Evolutionary conservation across 2,329 filamentous ascomycete genomes (phyloP).

Genomic region (Arthrocladium fulminans): DNA sequence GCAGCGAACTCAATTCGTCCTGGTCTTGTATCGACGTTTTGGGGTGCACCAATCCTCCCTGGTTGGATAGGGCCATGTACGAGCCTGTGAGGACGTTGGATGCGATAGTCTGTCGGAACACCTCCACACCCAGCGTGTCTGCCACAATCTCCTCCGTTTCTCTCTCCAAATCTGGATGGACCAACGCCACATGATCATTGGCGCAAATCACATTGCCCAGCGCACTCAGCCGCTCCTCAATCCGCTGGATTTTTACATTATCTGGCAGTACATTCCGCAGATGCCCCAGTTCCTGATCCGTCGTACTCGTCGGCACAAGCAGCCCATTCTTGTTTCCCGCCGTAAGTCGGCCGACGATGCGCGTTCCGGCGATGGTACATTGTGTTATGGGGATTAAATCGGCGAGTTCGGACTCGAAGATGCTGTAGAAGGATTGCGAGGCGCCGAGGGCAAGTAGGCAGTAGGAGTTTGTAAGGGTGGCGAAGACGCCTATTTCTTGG

Average conservation of each 20-base stretch:
- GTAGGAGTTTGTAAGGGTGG: slow-evolving; percentile 95
- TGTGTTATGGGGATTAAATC: slow-evolving; percentile 96
- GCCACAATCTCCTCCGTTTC: slow-evolving; percentile 99
- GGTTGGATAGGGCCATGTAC: slow-evolving; percentile 94
- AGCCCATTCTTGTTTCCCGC: slow-evolving; percentile 95
- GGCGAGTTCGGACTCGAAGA: slow-evolving; percentile 96
- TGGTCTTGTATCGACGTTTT: slow-evolving; percentile 97
- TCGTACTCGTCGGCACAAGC: slow-evolving; percentile 88
- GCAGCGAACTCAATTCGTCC: slow-evolving; percentile 85
- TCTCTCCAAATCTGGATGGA: slow-evolving; percentile 92
- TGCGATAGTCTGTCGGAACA: slow-evolving; percentile 74
- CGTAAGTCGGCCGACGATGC: slow-evolving; percentile 91
- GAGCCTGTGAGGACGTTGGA: slow-evolving; percentile 94
- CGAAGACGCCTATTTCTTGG: slow-evolving; percentile 77
- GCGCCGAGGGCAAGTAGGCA: slow-evolving; percentile 88
- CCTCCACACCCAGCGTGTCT: slow-evolving; percentile 64
- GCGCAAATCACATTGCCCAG: slow-evolving; percentile 94
- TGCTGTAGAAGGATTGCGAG: slow-evolving; percentile 98
- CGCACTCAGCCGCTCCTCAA: slow-evolving; percentile 92
- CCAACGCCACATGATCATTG: slow-evolving; percentile 93
- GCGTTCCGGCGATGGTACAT: slow-evolving; percentile 90
- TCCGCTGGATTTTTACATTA: slow-evolving; percentile 84
- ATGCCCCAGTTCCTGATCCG: slow-evolving; percentile 96
- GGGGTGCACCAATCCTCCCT: slow-evolving; percentile 92
- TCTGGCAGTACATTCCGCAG: slow-evolving; percentile 91